phyloP scores from a whole-genome alignment of 2,329 filamentous ascomycete species.

The Thyridium curvatum region DNA sequence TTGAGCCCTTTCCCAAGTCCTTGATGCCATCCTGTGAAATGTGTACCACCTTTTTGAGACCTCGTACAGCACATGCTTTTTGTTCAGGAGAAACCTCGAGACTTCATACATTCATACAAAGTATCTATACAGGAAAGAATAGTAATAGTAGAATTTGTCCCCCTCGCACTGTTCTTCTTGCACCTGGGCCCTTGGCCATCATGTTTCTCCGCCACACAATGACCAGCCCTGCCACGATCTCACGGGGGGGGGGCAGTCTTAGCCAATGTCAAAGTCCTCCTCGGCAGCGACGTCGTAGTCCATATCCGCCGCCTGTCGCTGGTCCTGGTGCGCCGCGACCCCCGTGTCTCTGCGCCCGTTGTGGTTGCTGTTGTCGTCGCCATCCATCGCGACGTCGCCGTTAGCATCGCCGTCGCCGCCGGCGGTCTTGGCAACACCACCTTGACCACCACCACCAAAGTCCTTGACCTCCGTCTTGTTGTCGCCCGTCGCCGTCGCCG shows the following conservation, averaged over 20 bases:
- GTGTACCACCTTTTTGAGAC: too few species aligned
- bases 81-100: too few species aligned
- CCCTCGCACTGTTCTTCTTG: too few species aligned
- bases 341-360: conserved; percentile 16
- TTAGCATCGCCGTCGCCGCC: conserved; percentile 1
- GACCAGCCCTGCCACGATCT: too few species aligned
- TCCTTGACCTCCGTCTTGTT: conserved; percentile 2
- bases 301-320: conserved; percentile 32
- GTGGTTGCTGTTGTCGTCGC: conserved; percentile 3
- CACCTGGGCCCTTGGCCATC: too few species aligned
- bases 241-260: too few species aligned
- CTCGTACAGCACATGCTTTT: too few species aligned
- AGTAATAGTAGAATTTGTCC: too few species aligned
- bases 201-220: background rate
- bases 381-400: background rate
- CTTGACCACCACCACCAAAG: background rate
- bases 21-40: too few species aligned
- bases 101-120: too few species aligned
- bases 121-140: too few species aligned
- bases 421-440: background rate
- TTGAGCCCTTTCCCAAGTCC: too few species aligned
- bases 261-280: conserved; percentile 33
- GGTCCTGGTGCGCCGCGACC: conserved; percentile 1
- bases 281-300: conserved; percentile 50
- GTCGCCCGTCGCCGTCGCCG: conserved; percentile 8